Evolutionary conservation across 805 yeast species (phyloP), one percentile per base, ranked within the genome.

Genomic region (Metschnikowia vanudenii): DNA sequence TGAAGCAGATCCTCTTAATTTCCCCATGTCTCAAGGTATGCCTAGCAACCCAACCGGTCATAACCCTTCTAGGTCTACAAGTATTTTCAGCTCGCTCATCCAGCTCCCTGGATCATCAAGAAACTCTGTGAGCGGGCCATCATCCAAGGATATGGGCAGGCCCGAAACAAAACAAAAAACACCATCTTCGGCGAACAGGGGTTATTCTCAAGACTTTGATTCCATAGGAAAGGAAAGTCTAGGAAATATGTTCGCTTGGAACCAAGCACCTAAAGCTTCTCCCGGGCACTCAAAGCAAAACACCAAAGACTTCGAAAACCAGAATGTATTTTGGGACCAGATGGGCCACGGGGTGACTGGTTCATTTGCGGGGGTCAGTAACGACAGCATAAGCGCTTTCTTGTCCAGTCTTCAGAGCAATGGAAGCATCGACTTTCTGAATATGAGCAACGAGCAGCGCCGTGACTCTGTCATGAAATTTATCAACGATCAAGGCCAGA

Each of bases 401-500:
- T 49, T 72, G 20, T 65, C 70, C 17, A 69, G 69, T 7, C 51
- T 65, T 49, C 62, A 52, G 35, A 43, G 64, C 31, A 69, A 64
- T 48, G 73, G 73, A 4, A 65, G 68, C 35, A 62, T 69, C 28
- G 75, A 70, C 47, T 63, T 71, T 22, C 61, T 58, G 46, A 64
- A 62, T 39, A 69, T 70, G 71, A 68, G 67, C 48, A 59, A 63
- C 38, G 70, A 68, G 46, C 72, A 71, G 52, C 61, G 75, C 37
- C 54, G 75, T 45, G 71, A 68, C 45, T 68, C 74, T 2, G 64
- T 72, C 4, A 53, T 71, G 42, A 71, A 69, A 47, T 54, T 64
- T 12, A 57, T 71, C 28, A 69, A 54, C 50, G 74, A 69, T 44
- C 71, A 61, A 46, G 66, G 64, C 34, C 50, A 45, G 46, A 26